Conservation (phyloP, 352 stramenopile genomes). For the Pythium utonaiense region DNA sequence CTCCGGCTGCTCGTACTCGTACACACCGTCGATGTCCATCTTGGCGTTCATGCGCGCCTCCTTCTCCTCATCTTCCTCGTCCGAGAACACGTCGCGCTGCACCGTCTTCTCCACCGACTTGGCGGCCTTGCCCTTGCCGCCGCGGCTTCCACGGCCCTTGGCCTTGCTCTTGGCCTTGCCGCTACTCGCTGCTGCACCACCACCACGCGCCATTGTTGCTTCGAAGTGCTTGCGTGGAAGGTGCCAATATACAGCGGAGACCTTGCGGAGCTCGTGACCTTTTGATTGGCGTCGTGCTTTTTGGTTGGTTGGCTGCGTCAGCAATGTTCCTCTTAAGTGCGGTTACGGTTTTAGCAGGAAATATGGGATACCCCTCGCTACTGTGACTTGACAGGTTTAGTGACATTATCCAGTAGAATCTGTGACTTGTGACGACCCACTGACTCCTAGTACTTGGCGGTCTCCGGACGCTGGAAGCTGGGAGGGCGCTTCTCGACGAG, state of each 20-base stretch:
- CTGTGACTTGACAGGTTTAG: background rate
- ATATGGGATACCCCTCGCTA: background rate
- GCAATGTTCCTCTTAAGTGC: background rate
- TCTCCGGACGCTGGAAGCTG: conserved; percentile 45
- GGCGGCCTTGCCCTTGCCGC: conserved; percentile 20
- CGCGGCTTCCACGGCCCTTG: conserved; percentile 2
- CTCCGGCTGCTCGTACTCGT: conserved; percentile 77
- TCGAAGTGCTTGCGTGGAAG: background rate
- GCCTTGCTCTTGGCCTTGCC: conserved; percentile 12
- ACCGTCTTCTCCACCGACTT: conserved; percentile 25
- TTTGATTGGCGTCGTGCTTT: conserved; percentile 21
- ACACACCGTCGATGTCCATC: conserved; percentile 77
- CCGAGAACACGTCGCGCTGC: conserved; percentile 68
- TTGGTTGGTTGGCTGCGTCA: conserved; percentile 15
- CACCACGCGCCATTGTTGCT: conserved; percentile 25
- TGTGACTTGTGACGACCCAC: background rate
- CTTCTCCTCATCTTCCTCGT: conserved; percentile 72
- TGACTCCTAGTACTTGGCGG: conserved; percentile 27
- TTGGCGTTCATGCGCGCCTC: conserved; percentile 57
- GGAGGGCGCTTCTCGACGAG: conserved; percentile 60
- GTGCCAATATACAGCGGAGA: background rate
- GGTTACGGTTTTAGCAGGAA: conserved; percentile 5
- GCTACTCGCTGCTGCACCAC: conserved; percentile 13
- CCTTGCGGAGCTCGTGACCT: conserved; percentile 21
- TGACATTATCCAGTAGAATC: background rate